These are phyloP conservation scores for Hymenoscyphus fraxineus DNA, from an alignment of 2,329 filamentous ascomycete species.

Conservation along the genomic window DNA sequence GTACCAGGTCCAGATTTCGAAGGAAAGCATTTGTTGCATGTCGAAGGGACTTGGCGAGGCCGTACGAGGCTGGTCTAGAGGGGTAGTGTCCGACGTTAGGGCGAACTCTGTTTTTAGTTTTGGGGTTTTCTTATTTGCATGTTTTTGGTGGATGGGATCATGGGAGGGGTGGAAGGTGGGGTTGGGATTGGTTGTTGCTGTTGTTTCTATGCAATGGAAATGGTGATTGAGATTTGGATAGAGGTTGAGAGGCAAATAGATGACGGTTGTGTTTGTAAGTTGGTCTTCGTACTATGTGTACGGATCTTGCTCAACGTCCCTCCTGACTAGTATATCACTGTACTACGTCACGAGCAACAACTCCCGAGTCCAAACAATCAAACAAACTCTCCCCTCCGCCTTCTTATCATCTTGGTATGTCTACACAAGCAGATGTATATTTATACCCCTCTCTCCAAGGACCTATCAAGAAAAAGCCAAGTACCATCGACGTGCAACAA, in stretches of 20 bases:
- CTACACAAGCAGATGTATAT: not conserved
- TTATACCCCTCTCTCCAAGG: not conserved
- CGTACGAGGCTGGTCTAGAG: not conserved
- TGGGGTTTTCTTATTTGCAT: not conserved
- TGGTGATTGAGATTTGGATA: not conserved
- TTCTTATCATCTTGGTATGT: not conserved
- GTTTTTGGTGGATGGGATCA: not conserved
- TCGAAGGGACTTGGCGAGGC: conserved; percentile 5
- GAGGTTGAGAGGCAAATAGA: too few species aligned
- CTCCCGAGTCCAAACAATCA: too few species aligned
- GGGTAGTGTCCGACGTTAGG: not conserved
- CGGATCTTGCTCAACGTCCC: too few species aligned
- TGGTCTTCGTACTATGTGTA: too few species aligned
- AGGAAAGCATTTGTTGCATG: not conserved
- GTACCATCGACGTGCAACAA: not conserved
- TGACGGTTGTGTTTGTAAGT: too few species aligned
- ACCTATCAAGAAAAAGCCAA: not conserved
- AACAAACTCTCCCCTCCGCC: not conserved
- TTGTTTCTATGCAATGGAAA: not conserved
- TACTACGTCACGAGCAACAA: too few species aligned
- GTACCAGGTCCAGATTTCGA: not conserved
- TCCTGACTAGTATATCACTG: too few species aligned
- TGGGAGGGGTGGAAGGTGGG: not conserved
- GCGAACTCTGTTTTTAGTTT: not conserved
- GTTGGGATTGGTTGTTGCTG: not conserved